Percentiles rank a stretch among this genome's conserved stretches.
These are phyloP conservation scores for Pseudogymnoascus sp. DNA, from an alignment of 2,329 filamentous ascomycete genomes.

Conservation along the genomic window DNA sequence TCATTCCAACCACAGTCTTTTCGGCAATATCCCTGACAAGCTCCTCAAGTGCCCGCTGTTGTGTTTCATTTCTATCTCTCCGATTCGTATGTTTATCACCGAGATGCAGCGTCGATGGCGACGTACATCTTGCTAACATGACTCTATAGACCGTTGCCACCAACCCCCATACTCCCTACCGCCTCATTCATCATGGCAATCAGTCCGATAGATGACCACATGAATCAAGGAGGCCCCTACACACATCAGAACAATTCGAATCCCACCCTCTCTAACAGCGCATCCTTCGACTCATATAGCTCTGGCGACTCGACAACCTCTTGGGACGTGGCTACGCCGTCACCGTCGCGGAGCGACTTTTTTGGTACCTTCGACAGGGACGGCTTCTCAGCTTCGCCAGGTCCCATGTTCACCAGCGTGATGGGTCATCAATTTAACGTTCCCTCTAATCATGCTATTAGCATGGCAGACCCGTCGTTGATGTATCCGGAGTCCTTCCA, in stretches of 20 bases:
- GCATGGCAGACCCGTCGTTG: not conserved
- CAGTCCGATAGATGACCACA: not conserved
- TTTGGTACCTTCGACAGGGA: not conserved
- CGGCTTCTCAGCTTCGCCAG: not conserved
- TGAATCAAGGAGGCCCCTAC: conserved; percentile 3
- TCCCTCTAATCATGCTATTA: not conserved
- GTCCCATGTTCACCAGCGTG: not conserved
- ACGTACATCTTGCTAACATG: conserved; percentile 23
- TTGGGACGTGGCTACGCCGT: not conserved
- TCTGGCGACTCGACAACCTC: not conserved
- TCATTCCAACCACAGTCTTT: conserved; percentile 32
- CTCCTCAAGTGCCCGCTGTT: conserved; percentile 26
- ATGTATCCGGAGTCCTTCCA: not conserved
- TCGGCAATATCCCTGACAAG: conserved; percentile 32
- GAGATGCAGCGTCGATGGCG: conserved; percentile 31
- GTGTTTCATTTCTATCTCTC: conserved; percentile 30
- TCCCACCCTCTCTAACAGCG: not conserved
- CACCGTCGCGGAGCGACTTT: not conserved
- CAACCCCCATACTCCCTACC: conserved; percentile 28
- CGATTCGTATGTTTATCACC: conserved; percentile 30
- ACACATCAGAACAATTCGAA: not conserved
- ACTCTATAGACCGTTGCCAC: conserved; percentile 27
- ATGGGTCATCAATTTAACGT: not conserved
- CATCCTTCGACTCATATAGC: conserved; percentile 1
- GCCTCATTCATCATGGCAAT: conserved; percentile 4